phyloP scores from a whole-genome alignment of 176 grass and related monocot species.

The barley (Hordeum vulgare) region DNA sequence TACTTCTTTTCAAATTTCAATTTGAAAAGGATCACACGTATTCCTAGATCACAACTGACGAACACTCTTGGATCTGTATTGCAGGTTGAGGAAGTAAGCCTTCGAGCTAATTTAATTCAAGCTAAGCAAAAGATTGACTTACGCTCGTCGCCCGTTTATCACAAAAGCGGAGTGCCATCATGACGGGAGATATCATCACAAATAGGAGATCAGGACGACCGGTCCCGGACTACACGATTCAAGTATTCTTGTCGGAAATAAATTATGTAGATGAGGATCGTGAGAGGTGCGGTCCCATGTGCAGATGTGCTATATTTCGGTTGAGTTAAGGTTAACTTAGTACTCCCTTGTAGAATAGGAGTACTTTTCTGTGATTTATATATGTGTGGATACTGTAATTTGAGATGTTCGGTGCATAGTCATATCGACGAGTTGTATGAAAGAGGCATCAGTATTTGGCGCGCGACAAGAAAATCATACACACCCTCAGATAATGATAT shows the following conservation, averaged over 20 bases:
- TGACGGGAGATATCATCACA: not conserved
- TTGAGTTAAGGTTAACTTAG: not conserved
- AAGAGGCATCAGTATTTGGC: too few relatives aligned
- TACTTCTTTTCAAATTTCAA: too few relatives aligned
- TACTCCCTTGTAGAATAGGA: not conserved
- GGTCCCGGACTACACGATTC: not conserved
- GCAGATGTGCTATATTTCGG: not conserved
- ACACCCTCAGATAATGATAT: too few relatives aligned
- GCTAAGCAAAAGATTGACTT: slow-evolving; percentile 21
- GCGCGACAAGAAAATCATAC: too few relatives aligned
- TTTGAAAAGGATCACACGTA: too few relatives aligned
- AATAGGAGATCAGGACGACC: not conserved
- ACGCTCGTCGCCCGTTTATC: not conserved
- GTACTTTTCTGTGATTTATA: not conserved
- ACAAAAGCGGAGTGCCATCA: not conserved
- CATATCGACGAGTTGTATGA: too few relatives aligned
- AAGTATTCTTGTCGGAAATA: not conserved
- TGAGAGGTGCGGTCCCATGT: not conserved
- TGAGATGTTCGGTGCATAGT: too few relatives aligned
- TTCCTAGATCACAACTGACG: not conserved
- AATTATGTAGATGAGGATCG: not conserved
- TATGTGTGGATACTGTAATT: not conserved
- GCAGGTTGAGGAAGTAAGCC: slow-evolving; percentile 72
- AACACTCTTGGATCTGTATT: not conserved
- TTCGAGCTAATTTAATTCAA: slow-evolving; percentile 68